Base-by-base conservation (phyloP, 2,329 filamentous ascomycete genomes). In the Teratosphaeria epicoccoides region DNA sequence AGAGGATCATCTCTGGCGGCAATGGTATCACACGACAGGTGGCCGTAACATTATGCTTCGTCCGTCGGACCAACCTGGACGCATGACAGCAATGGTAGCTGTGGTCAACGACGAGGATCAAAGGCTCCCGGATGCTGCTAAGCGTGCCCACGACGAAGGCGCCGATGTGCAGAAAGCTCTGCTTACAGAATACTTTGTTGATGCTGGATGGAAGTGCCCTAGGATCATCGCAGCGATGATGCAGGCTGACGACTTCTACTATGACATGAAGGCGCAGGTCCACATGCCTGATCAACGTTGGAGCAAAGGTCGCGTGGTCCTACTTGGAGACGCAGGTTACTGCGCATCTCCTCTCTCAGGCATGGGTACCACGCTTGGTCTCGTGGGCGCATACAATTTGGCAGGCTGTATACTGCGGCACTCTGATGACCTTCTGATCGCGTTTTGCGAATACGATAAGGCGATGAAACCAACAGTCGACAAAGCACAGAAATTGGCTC, bases 321-420 rank as follows among this genome's bases (percentile, higher is more conserved):
- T 66, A 6, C 44, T 66, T 0, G 65, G 61, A 0, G 65, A 68
- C 54, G 62, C 65, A 22, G 64, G 55, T 49, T 64, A 64, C 46
- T 64, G 61, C 44, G 55, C 61, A 20, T 60, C 59, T 12, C 66
- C 66, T 2, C 57, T 68, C 46, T 61, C 59, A 3, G 66, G 66
- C 9, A 68, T 68, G 64, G 66, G 66, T 2, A 67, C 66, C 0
- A 66, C 64, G 0, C 55, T 66, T 1, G 66, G 64, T 6, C 49
- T 69, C 9, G 60, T 54, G n/a, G 66, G 66, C 23, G 66, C 65
- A 0, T 66, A 68, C 52, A 59, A 59, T 37, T 61, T 68, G 10
- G 66, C 66, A 14, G 65, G 65, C 12, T 58, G 55, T 4, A n/a
- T 68, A 0, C 12, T 40, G 1, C 52, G 52, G 7, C 48, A 62